Evolutionary conservation across 768 basidiomycete species (phyloP).

Genomic region (Symmetrospora coprosmae): DNA sequence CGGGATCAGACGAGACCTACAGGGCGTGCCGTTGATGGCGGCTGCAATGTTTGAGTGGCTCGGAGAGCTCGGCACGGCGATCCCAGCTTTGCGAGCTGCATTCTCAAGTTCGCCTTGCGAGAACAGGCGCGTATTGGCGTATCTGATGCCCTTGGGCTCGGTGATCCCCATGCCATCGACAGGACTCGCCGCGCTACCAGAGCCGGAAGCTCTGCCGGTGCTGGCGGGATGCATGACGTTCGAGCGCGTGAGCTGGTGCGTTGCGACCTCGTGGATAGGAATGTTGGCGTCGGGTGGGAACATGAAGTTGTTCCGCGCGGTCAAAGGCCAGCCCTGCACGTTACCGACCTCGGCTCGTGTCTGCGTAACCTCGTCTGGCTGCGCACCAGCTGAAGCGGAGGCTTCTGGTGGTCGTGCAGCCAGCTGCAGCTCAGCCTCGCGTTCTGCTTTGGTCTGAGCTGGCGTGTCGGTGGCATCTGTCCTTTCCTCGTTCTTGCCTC

Average conservation of each 20-base stretch:
- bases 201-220: too few species aligned
- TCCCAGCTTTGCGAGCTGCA: background rate
- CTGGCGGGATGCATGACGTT: slow-evolving; percentile 27
- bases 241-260: slow-evolving; percentile 28
- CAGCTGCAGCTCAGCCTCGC: slow-evolving; percentile 23
- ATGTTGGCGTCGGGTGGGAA: slow-evolving; percentile 83
- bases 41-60: slow-evolving; percentile 79
- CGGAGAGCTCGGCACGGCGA: slow-evolving; percentile 60
- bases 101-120: slow-evolving; percentile 47
- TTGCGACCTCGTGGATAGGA: slow-evolving; percentile 53
- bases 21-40: slow-evolving; percentile 82
- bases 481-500: slow-evolving; percentile 37
- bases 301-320: slow-evolving; percentile 78
- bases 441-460: slow-evolving; percentile 28
- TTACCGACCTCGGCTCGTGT: background rate
- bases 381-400: too few species aligned
- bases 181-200: too few species aligned
- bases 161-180: slow-evolving; percentile 33
- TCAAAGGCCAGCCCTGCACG: slow-evolving; percentile 30
- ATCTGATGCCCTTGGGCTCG: slow-evolving; percentile 53
- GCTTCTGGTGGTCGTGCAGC: too few species aligned
- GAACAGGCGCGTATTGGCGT: slow-evolving; percentile 64
- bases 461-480: slow-evolving; percentile 3
- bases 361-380: background rate
- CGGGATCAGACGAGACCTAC: slow-evolving; percentile 46